Conservation (phyloP, 2,329 filamentous ascomycete species). For the Thelonectria rubi region DNA sequence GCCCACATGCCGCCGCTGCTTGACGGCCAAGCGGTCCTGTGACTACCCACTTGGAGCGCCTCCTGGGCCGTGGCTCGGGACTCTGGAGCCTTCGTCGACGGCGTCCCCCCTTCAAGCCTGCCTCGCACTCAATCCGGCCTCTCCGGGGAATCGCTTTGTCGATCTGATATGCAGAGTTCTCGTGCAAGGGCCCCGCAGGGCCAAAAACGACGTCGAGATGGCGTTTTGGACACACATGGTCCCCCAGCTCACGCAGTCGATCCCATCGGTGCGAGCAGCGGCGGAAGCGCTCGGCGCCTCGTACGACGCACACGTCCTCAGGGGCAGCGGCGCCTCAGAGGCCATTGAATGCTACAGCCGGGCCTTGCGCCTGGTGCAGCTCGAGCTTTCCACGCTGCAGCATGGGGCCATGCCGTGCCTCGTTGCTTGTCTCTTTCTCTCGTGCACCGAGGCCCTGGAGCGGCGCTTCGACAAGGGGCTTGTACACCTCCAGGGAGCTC, state of each 20-base stretch:
- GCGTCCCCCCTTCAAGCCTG: neutral
- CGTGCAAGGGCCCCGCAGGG: constrained; percentile 27
- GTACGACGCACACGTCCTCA: constrained; percentile 31
- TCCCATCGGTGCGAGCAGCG: constrained; percentile 32
- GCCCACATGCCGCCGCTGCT: constrained; percentile 29
- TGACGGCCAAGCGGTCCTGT: constrained; percentile 25
- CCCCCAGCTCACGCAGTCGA: constrained; percentile 26
- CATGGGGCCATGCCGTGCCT: constrained; percentile 27
- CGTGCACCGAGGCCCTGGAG: constrained; percentile 23
- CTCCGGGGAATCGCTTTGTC: constrained; percentile 13
- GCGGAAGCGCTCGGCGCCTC: constrained; percentile 29
- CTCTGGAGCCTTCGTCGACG: neutral
- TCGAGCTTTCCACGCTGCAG: constrained; percentile 24
- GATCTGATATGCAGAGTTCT: constrained; percentile 26
- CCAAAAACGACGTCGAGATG: constrained; percentile 24
- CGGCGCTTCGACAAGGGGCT: constrained; percentile 22
- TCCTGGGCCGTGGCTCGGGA: neutral
- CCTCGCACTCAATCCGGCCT: neutral
- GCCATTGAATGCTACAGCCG: constrained; percentile 23
- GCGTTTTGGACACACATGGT: constrained; percentile 32
- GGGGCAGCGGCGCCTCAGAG: neutral
- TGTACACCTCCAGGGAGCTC: constrained; percentile 26
- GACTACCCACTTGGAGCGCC: constrained; percentile 28
- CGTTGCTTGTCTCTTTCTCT: constrained; percentile 33
- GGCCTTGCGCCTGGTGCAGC: constrained; percentile 28